Percentiles rank a stretch among this genome's conserved stretches.
These are phyloP conservation scores for Pleurotus platypus DNA, from an alignment of 768 basidiomycete species.

Conservation along the genomic window DNA sequence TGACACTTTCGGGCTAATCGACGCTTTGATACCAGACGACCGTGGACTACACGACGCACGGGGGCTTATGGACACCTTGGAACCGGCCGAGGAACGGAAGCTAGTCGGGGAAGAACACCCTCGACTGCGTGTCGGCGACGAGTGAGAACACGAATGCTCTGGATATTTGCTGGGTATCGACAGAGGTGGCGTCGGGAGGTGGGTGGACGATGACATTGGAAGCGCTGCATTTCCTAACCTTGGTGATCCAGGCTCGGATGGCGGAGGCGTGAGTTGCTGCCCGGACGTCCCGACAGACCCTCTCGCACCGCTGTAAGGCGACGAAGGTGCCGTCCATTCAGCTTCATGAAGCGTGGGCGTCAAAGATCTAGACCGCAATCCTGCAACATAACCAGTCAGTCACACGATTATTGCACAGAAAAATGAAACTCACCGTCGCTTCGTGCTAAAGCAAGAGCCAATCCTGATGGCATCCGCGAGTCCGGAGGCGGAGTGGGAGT, in stretches of 20 bases:
- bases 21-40: not conserved
- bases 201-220: not conserved
- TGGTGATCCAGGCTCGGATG: conserved; percentile 4
- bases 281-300: not conserved
- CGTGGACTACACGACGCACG: not conserved
- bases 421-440: not conserved
- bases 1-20: not conserved
- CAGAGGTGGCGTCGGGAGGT: not conserved
- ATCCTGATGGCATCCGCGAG: not conserved
- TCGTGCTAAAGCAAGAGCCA: not conserved
- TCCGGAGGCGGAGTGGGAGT: not conserved
- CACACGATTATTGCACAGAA: not conserved
- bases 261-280: conserved; percentile 5
- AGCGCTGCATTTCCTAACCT: not conserved
- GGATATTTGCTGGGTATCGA: not conserved
- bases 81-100: not conserved
- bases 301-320: no score
- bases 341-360: not conserved
- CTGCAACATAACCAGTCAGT: not conserved
- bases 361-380: not conserved
- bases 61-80: conserved; percentile 2
- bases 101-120: not conserved
- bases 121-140: not conserved
- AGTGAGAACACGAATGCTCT: not conserved
- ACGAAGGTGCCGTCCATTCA: not conserved